phyloP scores from a whole-genome alignment of 2,329 filamentous ascomycete species.

The Pseudocercospora ulei region DNA sequence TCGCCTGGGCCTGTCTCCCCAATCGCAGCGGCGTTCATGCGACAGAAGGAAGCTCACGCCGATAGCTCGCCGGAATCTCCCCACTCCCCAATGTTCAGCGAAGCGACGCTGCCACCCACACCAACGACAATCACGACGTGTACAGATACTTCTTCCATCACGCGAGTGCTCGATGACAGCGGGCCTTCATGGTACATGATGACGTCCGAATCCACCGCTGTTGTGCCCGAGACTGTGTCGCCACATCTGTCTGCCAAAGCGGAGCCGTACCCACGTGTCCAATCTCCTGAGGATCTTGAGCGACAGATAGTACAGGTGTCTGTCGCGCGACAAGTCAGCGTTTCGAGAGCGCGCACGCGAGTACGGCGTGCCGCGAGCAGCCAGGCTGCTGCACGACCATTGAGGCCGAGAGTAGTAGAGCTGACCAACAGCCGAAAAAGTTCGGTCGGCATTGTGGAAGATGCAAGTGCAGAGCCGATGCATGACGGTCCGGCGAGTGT shows the following conservation, averaged over 20 bases:
- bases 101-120: slow-evolving; percentile 28
- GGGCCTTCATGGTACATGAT: slow-evolving; percentile 20
- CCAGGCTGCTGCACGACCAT: slow-evolving; percentile 25
- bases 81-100: slow-evolving; percentile 24
- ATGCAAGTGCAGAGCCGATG: slow-evolving; percentile 13
- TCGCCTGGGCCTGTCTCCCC: slow-evolving; percentile 21
- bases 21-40: slow-evolving; percentile 16
- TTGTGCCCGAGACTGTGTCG: background rate
- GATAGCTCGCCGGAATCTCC: slow-evolving; percentile 22
- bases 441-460: slow-evolving; percentile 28
- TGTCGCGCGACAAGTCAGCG: slow-evolving; percentile 29
- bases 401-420: slow-evolving; percentile 31
- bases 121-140: slow-evolving; percentile 25
- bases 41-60: slow-evolving; percentile 15
- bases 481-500: slow-evolving; percentile 10
- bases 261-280: slow-evolving; percentile 21
- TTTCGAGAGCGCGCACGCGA: slow-evolving; percentile 23
- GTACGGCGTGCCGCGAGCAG: slow-evolving; percentile 24
- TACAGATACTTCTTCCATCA: slow-evolving; percentile 22
- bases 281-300: slow-evolving; percentile 25
- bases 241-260: slow-evolving; percentile 1
- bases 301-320: slow-evolving; percentile 29
- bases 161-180: slow-evolving; percentile 11
- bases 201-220: slow-evolving; percentile 2
- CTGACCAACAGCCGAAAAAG: slow-evolving; percentile 31